These are phyloP conservation scores for Hortiboletus campestris DNA, from an alignment of 768 basidiomycete genomes.

Conservation along the genomic window DNA sequence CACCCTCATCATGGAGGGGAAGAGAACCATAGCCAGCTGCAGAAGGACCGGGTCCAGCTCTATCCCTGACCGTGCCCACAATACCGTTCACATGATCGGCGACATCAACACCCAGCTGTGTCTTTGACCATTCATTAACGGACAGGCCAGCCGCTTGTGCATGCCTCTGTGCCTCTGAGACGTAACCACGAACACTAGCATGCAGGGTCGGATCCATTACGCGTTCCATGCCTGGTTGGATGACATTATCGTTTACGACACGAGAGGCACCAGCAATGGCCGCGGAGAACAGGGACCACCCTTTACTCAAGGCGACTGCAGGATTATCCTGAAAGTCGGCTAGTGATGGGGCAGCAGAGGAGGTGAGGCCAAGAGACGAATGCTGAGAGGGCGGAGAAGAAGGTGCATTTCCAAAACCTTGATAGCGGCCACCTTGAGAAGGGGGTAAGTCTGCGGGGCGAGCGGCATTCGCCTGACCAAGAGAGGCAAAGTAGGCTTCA, in stretches of 20 bases:
- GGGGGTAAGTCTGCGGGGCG: slow-evolving; percentile 82
- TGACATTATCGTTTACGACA: slow-evolving; percentile 79
- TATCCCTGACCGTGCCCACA: slow-evolving; percentile 61
- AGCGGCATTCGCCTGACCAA: slow-evolving; percentile 79
- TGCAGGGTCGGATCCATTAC: slow-evolving; percentile 81
- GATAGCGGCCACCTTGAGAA: slow-evolving; percentile 90
- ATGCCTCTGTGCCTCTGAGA: slow-evolving; percentile 62
- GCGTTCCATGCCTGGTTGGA: slow-evolving; percentile 84
- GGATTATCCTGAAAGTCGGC: slow-evolving; percentile 87
- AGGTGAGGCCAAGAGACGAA: slow-evolving; percentile 72
- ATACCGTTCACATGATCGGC: slow-evolving; percentile 72
- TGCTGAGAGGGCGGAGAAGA: slow-evolving; percentile 48
- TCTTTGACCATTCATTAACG: slow-evolving; percentile 77
- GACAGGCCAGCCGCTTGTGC: slow-evolving; percentile 60
- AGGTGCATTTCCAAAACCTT: slow-evolving; percentile 90
- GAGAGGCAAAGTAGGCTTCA: slow-evolving; percentile 79
- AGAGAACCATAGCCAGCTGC: slow-evolving; percentile 52
- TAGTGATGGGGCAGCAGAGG: slow-evolving; percentile 74
- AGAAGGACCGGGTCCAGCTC: slow-evolving; percentile 52
- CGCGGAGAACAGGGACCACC: slow-evolving; percentile 93
- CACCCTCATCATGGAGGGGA: slow-evolving; percentile 45
- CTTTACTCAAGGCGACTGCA: slow-evolving; percentile 80
- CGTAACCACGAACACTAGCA: slow-evolving; percentile 69
- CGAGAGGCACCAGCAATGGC: slow-evolving; percentile 78
- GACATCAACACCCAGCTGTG: slow-evolving; percentile 81